Percentiles rank a stretch among this genome's conserved stretches.
Conservation (phyloP, 1,139 yeast species). For the Pichia sp. region DNA sequence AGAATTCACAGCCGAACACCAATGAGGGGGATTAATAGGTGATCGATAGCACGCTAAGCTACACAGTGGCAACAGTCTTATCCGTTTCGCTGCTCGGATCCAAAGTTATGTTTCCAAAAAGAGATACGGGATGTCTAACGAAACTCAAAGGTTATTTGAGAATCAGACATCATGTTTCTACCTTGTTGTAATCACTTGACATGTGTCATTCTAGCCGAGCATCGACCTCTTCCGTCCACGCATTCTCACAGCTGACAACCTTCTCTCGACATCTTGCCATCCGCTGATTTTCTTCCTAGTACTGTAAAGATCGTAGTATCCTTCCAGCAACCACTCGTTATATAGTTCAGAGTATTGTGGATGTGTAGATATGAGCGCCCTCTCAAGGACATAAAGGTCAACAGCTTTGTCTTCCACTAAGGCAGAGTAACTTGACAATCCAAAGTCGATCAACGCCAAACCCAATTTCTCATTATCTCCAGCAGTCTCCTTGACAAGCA, state of each 20-base stretch:
- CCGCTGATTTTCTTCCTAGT: slow-evolving; percentile 29
- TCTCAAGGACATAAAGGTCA: slow-evolving; percentile 85
- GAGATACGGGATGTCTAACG: background rate
- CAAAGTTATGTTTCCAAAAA: too few relatives aligned
- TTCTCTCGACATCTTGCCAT: slow-evolving; percentile 36
- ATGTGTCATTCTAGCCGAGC: slow-evolving; percentile 58
- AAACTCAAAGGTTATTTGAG: too few relatives aligned
- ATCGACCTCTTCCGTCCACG: slow-evolving; percentile 94
- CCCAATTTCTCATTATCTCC: background rate
- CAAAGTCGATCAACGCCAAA: slow-evolving; percentile 80
- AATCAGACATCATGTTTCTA: too few relatives aligned
- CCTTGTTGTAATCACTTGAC: too few relatives aligned
- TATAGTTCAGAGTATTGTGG: slow-evolving; percentile 62
- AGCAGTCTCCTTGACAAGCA: slow-evolving; percentile 39
- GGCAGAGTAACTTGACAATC: slow-evolving; percentile 71
- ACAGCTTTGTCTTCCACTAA: slow-evolving; percentile 92
- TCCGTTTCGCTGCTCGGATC: too few relatives aligned
- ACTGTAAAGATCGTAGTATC: slow-evolving; percentile 47
- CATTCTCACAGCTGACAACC: slow-evolving; percentile 77
- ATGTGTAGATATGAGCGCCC: slow-evolving; percentile 89
- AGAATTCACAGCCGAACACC: too few relatives aligned
- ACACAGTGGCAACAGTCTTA: too few relatives aligned
- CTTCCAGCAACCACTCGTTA: slow-evolving; percentile 65
- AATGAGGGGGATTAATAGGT: too few relatives aligned
- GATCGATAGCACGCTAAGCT: too few relatives aligned